Evolutionary conservation across 176 grass and related monocot genomes (phyloP), one percentile per base, ranked within the genome.

Genomic region (Echinochloa phyllopogon): DNA sequence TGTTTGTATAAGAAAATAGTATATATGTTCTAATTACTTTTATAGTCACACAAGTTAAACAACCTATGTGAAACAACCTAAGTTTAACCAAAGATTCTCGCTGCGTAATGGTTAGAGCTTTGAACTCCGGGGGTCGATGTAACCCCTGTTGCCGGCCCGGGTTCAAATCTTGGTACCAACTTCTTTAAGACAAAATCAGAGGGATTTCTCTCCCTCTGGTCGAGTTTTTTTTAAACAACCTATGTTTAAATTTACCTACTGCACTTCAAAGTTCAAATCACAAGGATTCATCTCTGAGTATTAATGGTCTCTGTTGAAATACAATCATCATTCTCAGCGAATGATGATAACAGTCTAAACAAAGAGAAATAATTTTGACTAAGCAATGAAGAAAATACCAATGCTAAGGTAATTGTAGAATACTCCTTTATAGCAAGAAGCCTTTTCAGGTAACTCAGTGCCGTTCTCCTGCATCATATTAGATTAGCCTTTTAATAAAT

Each of bases 321-420:
- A 13, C 21, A 38, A 40, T 60, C 20, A 73, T 45, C 60, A 62
- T 65, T 58, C 27, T 40, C n/a, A 60, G 50, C 51, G 49, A 41
- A 78, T 6, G 14, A 87, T 17, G 50, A 74, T 61, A 84, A 38
- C 29, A 53, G 45, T 41, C 81, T 37, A 20, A 76, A 66, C 29
- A 37, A 53, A 52, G 74, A 10, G 43, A 75, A 82, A 90, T 0
- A 53, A 78, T 48, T 23, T 79, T 29, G 8, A 69, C 57, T 60
- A 72, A 72, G 86, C 8, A 69, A 53, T n/a, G 21, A 87, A 74
- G 20, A 48, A 70, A 72, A 89, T 93, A 99, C 96, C 96, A 43
- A 99, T 96, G 81, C 96, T 99, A 86, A 99, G 91, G 84, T 99
- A 99, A 82, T 96, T 99, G 80, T 99, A 96, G 85, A 96, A 99